Percentiles rank a stretch among this genome's conserved stretches.
Conservation (phyloP, 331 rosid species). For the Telfairia occidentalis region DNA sequence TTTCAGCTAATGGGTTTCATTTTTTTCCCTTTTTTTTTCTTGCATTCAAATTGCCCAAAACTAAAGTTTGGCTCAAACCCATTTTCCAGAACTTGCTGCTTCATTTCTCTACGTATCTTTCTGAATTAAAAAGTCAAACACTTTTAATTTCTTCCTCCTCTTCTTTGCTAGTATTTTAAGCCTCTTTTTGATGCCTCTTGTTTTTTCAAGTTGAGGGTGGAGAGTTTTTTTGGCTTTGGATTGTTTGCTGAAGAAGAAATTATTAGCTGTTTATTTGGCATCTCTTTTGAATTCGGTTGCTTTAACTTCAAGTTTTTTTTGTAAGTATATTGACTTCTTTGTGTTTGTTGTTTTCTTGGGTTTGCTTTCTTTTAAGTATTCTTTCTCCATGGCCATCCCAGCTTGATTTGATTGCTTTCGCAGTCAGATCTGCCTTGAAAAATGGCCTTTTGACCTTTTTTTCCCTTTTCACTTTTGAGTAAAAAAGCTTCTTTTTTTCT, state of each 20-base stretch:
- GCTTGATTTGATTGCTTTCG: conserved; percentile 5
- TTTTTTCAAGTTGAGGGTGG: not conserved
- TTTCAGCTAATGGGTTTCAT: not conserved
- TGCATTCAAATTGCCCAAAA: not conserved
- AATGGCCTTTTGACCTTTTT: not conserved
- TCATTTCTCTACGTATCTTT: conserved; percentile 11
- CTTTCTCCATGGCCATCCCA: not conserved
- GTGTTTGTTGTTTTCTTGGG: not conserved
- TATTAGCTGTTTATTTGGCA: not conserved
- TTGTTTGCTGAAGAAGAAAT: conserved; percentile 3
- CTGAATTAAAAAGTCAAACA: not conserved
- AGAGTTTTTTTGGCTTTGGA: not conserved
- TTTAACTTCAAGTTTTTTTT: not conserved
- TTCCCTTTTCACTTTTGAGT: not conserved
- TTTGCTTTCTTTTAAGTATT: not conserved
- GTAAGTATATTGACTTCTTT: not conserved
- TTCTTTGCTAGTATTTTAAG: not conserved
- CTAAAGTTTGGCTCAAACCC: conserved; percentile 1
- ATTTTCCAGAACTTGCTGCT: not conserved
- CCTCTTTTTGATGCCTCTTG: not conserved
- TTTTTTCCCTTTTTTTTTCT: no score
- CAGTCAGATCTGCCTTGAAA: conserved; percentile 6
- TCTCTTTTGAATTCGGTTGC: not conserved
- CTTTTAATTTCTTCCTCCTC: not conserved
- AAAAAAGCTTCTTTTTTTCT: not conserved